Conservation (phyloP, 108 stramenopile genomes). For the Nitzschia sp. region DNA sequence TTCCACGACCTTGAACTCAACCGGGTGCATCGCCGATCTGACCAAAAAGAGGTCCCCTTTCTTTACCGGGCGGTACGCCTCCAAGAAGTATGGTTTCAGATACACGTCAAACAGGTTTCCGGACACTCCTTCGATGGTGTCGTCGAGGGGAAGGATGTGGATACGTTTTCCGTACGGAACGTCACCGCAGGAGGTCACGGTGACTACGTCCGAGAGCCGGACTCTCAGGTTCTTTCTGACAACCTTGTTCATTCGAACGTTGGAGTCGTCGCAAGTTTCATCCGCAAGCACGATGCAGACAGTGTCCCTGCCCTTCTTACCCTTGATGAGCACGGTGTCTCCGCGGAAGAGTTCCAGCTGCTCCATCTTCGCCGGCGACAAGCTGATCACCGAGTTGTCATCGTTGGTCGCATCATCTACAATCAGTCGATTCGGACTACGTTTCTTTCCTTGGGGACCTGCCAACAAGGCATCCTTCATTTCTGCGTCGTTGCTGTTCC, state of each 20-base stretch:
- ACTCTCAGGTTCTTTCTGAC: constrained; percentile 99
- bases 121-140: constrained; percentile 99
- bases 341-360: constrained; percentile 98
- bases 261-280: constrained; percentile 94
- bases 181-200: constrained; percentile 93
- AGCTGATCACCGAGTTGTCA: constrained; percentile 96
- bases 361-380: constrained; percentile 96
- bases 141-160: constrained; percentile 97
- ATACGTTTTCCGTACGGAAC: constrained; percentile 99
- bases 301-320: constrained; percentile 98
- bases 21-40: constrained; percentile 98
- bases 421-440: constrained; percentile 97
- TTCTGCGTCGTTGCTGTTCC: constrained; percentile 71
- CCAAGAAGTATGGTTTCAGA: constrained; percentile 99
- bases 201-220: constrained; percentile 95
- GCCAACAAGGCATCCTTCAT: constrained; percentile 86
- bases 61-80: constrained; percentile 99
- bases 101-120: constrained; percentile 99
- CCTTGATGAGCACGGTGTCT: constrained; percentile 98
- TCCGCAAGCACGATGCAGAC: constrained; percentile 99
- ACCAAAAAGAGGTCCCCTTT: constrained; percentile 99
- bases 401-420: constrained; percentile 99
- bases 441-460: constrained; percentile 85
- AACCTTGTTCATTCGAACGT: constrained; percentile 99
- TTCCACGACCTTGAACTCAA: constrained; percentile 99